phyloP scores from a whole-genome alignment of 768 basidiomycete species.

The Mycena rebaudengoi region DNA sequence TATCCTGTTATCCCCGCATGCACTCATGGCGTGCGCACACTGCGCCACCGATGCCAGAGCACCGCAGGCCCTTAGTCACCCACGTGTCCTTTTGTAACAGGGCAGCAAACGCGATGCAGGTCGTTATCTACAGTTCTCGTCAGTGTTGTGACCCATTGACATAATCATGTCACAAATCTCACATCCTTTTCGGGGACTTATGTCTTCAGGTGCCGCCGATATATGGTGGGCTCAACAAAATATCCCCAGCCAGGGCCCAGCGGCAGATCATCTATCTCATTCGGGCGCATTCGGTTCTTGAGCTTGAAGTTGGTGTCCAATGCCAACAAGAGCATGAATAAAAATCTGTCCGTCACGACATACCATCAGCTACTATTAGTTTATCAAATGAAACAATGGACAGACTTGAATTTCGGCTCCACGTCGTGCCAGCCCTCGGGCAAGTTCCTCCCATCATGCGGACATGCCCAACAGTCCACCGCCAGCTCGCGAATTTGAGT shows the following conservation, averaged over 20 bases:
- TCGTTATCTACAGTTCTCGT: constrained; percentile 5
- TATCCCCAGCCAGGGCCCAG: constrained; percentile 16
- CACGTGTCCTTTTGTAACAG: constrained; percentile 26
- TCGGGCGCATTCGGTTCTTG: neutral
- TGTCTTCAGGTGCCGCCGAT: neutral
- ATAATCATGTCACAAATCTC: neutral
- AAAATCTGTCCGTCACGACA: constrained; percentile 1
- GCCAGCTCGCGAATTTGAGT: neutral
- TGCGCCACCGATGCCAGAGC: constrained; percentile 14
- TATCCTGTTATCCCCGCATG: neutral
- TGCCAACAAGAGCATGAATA: constrained; percentile 16
- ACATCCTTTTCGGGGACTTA: constrained; percentile 13
- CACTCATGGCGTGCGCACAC: constrained; percentile 28
- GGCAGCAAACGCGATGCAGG: constrained; percentile 25
- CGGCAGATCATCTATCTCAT: constrained; percentile 6
- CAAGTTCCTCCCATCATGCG: constrained; percentile 1
- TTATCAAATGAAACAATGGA: neutral
- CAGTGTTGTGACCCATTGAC: neutral
- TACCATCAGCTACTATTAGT: neutral
- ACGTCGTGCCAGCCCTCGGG: constrained; percentile 3
- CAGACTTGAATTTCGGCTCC: neutral
- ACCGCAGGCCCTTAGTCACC: constrained; percentile 3
- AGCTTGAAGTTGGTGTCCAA: constrained; percentile 4
- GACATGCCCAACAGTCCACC: constrained; percentile 18
- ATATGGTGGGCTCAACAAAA: neutral